Evolutionary conservation across 345 rosid genomes (phyloP).

Genomic region (Syzygium oleosum): DNA sequence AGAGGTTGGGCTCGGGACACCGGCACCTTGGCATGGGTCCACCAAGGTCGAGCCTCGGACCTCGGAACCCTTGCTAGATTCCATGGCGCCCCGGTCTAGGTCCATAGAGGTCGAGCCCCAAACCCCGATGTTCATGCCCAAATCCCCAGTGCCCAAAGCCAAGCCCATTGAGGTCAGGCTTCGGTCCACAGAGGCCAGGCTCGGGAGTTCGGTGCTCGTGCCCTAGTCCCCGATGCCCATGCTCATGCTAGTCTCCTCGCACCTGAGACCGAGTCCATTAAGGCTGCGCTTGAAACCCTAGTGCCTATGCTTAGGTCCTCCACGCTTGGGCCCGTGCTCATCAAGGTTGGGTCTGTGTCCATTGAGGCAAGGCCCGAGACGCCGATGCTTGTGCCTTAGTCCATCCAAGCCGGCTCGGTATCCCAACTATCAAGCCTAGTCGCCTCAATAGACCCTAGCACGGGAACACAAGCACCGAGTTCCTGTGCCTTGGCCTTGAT

Average conservation of each 20-base stretch:
- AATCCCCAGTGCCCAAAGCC: fast-evolving
- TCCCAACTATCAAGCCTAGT: fast-evolving
- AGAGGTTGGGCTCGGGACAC: fast-evolving
- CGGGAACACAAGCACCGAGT: fast-evolving
- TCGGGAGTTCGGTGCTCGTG: fast-evolving
- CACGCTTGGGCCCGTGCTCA: fast-evolving
- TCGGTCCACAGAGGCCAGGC: fast-evolving
- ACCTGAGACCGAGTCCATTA: background rate
- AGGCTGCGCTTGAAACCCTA: fast-evolving
- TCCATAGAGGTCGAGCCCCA: fast-evolving
- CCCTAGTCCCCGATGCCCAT: no score
- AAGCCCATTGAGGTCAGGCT: background rate
- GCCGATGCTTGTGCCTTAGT: fast-evolving
- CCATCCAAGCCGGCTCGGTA: background rate
- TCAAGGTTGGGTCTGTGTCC: fast-evolving
- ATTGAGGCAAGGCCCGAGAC: fast-evolving
- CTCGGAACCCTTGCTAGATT: no score
- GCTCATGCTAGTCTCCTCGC: background rate
- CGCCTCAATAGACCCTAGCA: fast-evolving
- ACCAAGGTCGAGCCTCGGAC: no score
- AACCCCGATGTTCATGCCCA: fast-evolving
- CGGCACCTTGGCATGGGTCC: no score
- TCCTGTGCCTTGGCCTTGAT: fast-evolving
- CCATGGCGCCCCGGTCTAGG: background rate
- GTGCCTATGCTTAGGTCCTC: fast-evolving